Conservation (phyloP, 2,329 filamentous ascomycete genomes). For the Aspergillus alliaceus region DNA sequence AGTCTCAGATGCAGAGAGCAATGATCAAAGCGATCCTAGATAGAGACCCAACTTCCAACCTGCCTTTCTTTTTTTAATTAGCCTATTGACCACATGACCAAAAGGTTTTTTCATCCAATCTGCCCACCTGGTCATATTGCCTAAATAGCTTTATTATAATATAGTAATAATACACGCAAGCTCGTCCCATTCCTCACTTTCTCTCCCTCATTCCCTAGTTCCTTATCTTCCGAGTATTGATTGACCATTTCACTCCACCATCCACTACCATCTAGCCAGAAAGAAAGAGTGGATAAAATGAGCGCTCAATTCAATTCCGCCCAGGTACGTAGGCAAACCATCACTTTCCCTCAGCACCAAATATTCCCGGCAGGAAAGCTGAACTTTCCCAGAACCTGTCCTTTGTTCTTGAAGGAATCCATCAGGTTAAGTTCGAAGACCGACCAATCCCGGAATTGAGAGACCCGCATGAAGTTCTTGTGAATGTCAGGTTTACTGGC, state of each 20-base stretch:
- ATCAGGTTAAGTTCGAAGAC: conserved; percentile 72
- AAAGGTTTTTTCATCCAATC: neutral
- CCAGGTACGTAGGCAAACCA: neutral
- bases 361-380: neutral
- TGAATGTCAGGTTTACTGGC: conserved; percentile 80
- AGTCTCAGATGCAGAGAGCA: neutral
- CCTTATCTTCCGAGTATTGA: neutral
- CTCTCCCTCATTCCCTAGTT: neutral
- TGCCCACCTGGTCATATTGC: neutral
- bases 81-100: neutral
- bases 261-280: neutral
- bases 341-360: neutral
- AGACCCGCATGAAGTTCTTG: conserved; percentile 71
- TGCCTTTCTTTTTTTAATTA: neutral
- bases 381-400: conserved; percentile 66
- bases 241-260: neutral
- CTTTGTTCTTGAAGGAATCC: conserved; percentile 76
- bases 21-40: too few relatives aligned
- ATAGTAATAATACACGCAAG: neutral
- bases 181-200: neutral
- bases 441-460: conserved; percentile 69
- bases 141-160: neutral
- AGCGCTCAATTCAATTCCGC: neutral
- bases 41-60: too few relatives aligned
- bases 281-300: neutral